Evolutionary conservation across 2,329 filamentous ascomycete species (phyloP), one percentile per base, ranked within the genome.

Genomic region (Beauveria sp.): DNA sequence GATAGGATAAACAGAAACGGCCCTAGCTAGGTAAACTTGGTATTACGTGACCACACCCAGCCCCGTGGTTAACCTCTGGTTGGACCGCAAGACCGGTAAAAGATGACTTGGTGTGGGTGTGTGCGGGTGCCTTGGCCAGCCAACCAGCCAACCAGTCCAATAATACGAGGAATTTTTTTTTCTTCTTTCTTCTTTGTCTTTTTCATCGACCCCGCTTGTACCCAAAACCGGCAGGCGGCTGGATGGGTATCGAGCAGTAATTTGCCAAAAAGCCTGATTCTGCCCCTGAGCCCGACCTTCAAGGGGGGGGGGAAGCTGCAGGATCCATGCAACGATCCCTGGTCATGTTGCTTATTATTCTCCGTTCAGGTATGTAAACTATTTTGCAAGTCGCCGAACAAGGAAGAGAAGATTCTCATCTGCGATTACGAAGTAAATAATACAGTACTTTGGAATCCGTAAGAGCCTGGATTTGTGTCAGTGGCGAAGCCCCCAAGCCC

Each of bases 91-190:
- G n/a, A n/a, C 31, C 31, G 12, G 31, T 34, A 34, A 34, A 34
- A 5, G 12, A 34, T 59, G 56, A 51, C 56, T 34, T 50, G 46
- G 55, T 49, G 56, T 50, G 46, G 38, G 24, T 24, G 7, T 26
- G 43, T 38, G 20, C 28, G 26, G 31, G 12, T 38, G 34, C 34
- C 34, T 38, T 38, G 34, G 34, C 34, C 34, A 38, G 34, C 34
- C 34, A 38, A 38, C 34, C 34, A 38, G 34, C 34, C 34, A 38
- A 38, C 34, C 34, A 38, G 5, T 38, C 45, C 43, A 43, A 60
- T 60, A 14, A 60, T 60, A 60, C 56, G 56, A 60, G 56, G 16
- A 60, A 43, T 60, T 59, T 38, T 14, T 34, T 34, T 31, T 50
- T 31, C 20, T 43, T 52, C 4, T 26, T 52, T 12, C n/a, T 24